Percentiles rank a stretch among this genome's conserved stretches.
Evolutionary conservation across 176 grass and related monocot genomes (phyloP).

Genomic region (Musa schizocarpa): DNA sequence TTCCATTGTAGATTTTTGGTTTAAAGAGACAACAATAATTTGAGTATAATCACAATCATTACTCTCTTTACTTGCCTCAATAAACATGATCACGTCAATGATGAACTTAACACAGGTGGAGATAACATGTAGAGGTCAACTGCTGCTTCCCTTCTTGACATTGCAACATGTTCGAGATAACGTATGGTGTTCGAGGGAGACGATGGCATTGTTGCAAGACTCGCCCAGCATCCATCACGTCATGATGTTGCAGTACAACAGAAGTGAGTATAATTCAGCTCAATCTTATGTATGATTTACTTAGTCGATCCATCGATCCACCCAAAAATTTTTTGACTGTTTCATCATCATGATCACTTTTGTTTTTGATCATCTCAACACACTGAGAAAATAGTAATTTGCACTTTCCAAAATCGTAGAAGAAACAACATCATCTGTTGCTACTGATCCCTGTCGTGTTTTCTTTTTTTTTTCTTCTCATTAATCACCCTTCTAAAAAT

Average conservation of each 20-base stretch:
- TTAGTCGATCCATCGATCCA: neutral
- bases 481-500: too few species aligned
- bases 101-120: conserved; percentile 27
- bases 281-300: neutral
- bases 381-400: too few species aligned
- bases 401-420: too few species aligned
- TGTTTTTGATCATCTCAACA: too few species aligned
- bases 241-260: conserved; percentile 39
- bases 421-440: too few species aligned
- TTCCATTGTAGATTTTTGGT: too few species aligned
- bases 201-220: neutral
- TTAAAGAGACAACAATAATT: too few species aligned
- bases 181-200: conserved; percentile 32
- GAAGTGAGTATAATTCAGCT: conserved; percentile 19
- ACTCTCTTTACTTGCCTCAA: neutral
- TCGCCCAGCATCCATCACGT: conserved; percentile 21
- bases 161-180: conserved; percentile 39
- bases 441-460: too few species aligned
- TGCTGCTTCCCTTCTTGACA: conserved; percentile 29
- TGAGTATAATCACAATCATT: too few species aligned
- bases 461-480: too few species aligned
- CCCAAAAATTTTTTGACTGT: neutral
- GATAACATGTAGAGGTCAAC: conserved; percentile 33
- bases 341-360: too few species aligned
- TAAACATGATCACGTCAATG: too few species aligned